Conservation (phyloP, 345 rosid genomes). For the Murraya paniculata region DNA sequence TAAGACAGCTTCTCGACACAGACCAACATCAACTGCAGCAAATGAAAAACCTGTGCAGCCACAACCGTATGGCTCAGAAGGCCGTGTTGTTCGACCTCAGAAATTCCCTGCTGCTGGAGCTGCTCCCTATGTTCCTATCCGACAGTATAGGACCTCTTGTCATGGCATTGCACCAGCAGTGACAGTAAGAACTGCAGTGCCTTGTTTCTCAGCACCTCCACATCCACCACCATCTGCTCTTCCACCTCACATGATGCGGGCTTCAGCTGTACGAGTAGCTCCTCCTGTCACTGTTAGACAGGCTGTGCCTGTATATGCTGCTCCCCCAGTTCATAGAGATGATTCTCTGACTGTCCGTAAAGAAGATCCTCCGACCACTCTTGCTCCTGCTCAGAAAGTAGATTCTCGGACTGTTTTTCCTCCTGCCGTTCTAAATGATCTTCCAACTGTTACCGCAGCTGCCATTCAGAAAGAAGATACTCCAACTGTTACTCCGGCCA, state of each 20-base stretch:
- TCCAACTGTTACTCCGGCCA: not conserved
- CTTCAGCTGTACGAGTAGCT: slow-evolving; percentile 45
- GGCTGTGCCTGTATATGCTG: slow-evolving; percentile 64
- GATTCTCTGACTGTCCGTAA: slow-evolving; percentile 26
- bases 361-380: slow-evolving; percentile 29
- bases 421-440: slow-evolving; percentile 30
- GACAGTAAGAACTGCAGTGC: slow-evolving; percentile 68
- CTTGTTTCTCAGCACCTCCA: slow-evolving; percentile 88
- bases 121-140: slow-evolving; percentile 74
- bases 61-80: slow-evolving; percentile 35
- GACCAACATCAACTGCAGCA: slow-evolving; percentile 29
- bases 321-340: slow-evolving; percentile 39
- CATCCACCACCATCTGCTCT: slow-evolving; percentile 39
- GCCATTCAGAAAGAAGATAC: slow-evolving; percentile 30
- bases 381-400: slow-evolving; percentile 24
- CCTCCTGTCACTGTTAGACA: slow-evolving; percentile 78
- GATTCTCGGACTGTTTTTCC: slow-evolving; percentile 26
- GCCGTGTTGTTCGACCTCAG: slow-evolving; percentile 37
- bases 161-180: slow-evolving; percentile 85
- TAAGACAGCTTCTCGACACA: slow-evolving; percentile 55
- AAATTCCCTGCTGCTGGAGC: slow-evolving; percentile 78
- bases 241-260: slow-evolving; percentile 39
- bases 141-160: slow-evolving; percentile 55
- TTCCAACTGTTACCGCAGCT: not conserved
- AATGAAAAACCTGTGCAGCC: slow-evolving; percentile 28